Conservation (phyloP, 106 monocot species). For the Alisma plantagoaquatica region DNA sequence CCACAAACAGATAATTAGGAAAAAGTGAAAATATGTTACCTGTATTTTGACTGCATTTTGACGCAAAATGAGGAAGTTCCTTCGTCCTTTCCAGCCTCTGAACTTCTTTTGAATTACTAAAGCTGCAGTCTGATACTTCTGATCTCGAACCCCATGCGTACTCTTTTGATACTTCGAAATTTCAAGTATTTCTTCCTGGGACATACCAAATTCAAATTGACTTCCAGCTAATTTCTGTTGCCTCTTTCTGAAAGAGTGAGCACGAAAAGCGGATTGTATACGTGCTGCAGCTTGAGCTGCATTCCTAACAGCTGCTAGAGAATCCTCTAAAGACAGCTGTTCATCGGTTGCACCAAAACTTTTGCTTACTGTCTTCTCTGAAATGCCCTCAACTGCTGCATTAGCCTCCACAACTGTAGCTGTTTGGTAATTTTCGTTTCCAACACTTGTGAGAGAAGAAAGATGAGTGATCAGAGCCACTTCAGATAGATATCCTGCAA, state of each 20-base stretch:
- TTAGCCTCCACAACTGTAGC: constrained; percentile 38
- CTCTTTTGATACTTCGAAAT: constrained; percentile 19
- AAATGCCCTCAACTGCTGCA: constrained; percentile 36
- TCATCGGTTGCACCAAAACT: constrained; percentile 36
- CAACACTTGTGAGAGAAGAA: constrained; percentile 32
- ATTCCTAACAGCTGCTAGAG: constrained; percentile 57
- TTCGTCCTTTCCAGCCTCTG: constrained; percentile 60
- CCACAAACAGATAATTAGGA: too few species aligned
- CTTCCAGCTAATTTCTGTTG: constrained; percentile 15
- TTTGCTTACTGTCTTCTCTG: constrained; percentile 17
- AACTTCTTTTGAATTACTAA: constrained; percentile 61
- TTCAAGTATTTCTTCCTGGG: constrained; percentile 36
- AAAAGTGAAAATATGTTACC: constrained; percentile 22
- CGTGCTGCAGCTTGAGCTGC: constrained; percentile 73
- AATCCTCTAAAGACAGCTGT: constrained; percentile 54
- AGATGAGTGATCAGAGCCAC: constrained; percentile 46
- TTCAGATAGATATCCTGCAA: constrained; percentile 80
- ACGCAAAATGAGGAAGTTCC: constrained; percentile 40
- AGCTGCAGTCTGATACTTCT: constrained; percentile 39
- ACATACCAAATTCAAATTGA: constrained; percentile 30
- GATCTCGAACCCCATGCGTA: constrained; percentile 13
- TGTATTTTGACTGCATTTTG: constrained; percentile 62
- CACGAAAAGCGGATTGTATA: constrained; percentile 72
- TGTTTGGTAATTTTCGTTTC: constrained; percentile 42
- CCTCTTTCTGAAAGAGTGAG: constrained; percentile 57